Conservation (phyloP, 257 asterid species). For the Petunia secreta region DNA sequence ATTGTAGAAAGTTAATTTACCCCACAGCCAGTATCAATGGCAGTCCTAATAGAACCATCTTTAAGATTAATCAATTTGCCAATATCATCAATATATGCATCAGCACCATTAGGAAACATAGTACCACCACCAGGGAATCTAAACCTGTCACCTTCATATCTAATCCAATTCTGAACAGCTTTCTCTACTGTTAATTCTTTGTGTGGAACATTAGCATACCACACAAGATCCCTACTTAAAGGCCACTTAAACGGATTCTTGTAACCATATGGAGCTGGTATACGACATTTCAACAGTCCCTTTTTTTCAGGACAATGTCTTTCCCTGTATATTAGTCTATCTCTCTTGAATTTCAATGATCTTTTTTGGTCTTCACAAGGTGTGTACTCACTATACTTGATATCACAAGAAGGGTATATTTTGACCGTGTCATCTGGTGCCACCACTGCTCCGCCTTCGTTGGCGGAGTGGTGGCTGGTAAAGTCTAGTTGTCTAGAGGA, state of each 20-base stretch:
- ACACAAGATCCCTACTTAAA: constrained; percentile 68
- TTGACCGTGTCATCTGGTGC: constrained; percentile 24
- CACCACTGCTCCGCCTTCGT: constrained; percentile 25
- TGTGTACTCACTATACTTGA: constrained; percentile 68
- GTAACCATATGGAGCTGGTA: constrained; percentile 79
- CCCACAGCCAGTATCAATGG: constrained; percentile 98
- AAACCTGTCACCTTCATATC: constrained; percentile 72
- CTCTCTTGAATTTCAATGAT: constrained; percentile 52
- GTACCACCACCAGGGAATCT: constrained; percentile 94
- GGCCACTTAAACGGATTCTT: constrained; percentile 83
- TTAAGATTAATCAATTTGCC: constrained; percentile 67
- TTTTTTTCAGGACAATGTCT: constrained; percentile 68
- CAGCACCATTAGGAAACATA: constrained; percentile 85
- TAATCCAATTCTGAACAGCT: constrained; percentile 89
- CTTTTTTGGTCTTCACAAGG: constrained; percentile 80
- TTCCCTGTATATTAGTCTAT: constrained; percentile 64
- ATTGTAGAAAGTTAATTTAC: constrained; percentile 36
- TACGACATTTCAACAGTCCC: constrained; percentile 63
- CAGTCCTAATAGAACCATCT: constrained; percentile 79
- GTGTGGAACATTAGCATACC: constrained; percentile 90
- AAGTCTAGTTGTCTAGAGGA: constrained; percentile 41
- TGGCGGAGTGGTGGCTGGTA: constrained; percentile 57
- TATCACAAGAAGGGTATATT: constrained; percentile 55
- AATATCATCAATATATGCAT: constrained; percentile 72
- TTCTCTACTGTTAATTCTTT: constrained; percentile 82